Conservation (phyloP, 768 basidiomycete species). For the Cystofilobasidium macerans region DNA sequence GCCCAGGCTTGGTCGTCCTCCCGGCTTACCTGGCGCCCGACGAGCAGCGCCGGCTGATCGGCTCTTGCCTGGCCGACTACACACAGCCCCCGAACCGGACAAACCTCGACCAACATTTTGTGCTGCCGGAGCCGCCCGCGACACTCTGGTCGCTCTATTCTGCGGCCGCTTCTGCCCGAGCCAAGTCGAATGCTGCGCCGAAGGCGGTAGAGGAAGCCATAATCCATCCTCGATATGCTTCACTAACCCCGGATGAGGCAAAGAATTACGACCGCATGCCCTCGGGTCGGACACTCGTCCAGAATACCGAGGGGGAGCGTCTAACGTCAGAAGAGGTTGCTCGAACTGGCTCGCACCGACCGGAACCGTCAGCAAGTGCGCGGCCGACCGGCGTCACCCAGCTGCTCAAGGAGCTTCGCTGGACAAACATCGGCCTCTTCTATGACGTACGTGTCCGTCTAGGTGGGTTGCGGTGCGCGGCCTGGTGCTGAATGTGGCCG, state of each 20-base stretch:
- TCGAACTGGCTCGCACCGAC: constrained; percentile 48
- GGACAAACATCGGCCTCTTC: constrained; percentile 92
- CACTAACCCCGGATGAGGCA: background rate
- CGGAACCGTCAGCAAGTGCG: constrained; percentile 51
- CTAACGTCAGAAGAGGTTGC: constrained; percentile 49
- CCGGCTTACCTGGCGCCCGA: constrained; percentile 56
- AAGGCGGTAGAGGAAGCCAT: background rate
- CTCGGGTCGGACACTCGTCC: constrained; percentile 47
- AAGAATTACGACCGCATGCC: constrained; percentile 26
- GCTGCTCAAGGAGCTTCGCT: constrained; percentile 67
- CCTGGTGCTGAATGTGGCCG: background rate
- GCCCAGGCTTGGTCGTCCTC: constrained; percentile 56
- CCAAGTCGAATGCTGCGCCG: background rate
- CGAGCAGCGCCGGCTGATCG: constrained; percentile 58
- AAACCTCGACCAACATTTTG: constrained; percentile 78
- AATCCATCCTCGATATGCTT: background rate
- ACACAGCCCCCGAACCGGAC: constrained; percentile 73
- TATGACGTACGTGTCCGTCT: constrained; percentile 48
- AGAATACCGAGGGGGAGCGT: constrained; percentile 56
- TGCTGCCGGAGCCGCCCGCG: constrained; percentile 45
- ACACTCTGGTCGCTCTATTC: constrained; percentile 63
- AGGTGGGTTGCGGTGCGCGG: background rate
- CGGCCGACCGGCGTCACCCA: constrained; percentile 46
- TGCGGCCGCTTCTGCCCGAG: background rate
- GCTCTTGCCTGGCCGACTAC: constrained; percentile 64